Conservation (phyloP, 768 basidiomycete species). For the Mycena maculata region DNA sequence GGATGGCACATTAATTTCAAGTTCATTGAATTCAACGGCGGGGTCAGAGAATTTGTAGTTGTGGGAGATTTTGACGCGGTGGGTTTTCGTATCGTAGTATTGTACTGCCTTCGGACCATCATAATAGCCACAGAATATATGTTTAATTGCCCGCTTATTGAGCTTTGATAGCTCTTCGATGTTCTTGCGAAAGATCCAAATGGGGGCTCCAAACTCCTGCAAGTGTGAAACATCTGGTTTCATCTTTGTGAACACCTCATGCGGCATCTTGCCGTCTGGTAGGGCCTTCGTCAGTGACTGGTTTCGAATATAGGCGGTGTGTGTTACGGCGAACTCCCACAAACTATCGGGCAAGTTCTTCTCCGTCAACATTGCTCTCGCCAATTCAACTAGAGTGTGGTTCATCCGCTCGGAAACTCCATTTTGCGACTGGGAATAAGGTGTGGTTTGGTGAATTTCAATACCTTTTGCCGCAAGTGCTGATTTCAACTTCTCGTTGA, state of each 20-base stretch:
- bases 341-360: conserved; percentile 27
- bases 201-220: conserved; percentile 17
- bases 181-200: conserved; percentile 25
- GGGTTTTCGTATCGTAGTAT: conserved; percentile 2
- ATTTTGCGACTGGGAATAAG: conserved; percentile 53
- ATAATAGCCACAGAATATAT: conserved; percentile 21
- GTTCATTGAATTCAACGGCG: background rate
- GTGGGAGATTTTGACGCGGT: conserved; percentile 11
- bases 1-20: conserved; percentile 3
- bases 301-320: conserved; percentile 40
- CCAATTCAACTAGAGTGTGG: conserved; percentile 42
- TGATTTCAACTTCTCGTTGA: conserved; percentile 37
- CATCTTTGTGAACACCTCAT: conserved; percentile 1
- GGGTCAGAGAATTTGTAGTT: conserved; percentile 6
- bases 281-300: conserved; percentile 3
- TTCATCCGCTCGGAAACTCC: conserved; percentile 53
- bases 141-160: background rate
- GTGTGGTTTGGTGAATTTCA: conserved; percentile 43
- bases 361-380: conserved; percentile 45
- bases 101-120: too few relatives aligned
- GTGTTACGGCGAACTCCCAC: conserved; percentile 37
- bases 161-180: conserved; percentile 16
- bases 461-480: conserved; percentile 43
- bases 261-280: conserved; percentile 4
- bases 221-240: conserved; percentile 14